Evolutionary conservation across 495 filamentous ascomycete species (phyloP).

Genomic region (Xylaria nigripes): DNA sequence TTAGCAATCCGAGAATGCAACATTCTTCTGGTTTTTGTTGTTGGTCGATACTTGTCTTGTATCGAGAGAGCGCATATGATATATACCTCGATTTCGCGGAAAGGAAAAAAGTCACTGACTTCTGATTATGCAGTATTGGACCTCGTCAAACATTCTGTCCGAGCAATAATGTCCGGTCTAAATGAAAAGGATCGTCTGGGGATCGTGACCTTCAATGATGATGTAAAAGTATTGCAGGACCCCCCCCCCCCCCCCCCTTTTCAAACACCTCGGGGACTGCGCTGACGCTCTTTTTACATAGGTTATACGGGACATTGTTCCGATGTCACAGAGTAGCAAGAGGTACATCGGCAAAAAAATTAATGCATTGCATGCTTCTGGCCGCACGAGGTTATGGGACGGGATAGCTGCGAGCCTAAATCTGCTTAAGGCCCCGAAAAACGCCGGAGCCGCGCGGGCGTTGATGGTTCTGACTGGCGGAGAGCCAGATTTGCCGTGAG

Average conservation of each 20-base stretch:
- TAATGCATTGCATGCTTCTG: constrained; percentile 18
- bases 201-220: constrained; percentile 35
- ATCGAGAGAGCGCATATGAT: not conserved
- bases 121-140: constrained; percentile 26
- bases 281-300: constrained; percentile 12
- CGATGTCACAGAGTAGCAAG: constrained; percentile 31
- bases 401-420: constrained; percentile 31
- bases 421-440: constrained; percentile 19
- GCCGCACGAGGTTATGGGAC: constrained; percentile 36
- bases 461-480: constrained; percentile 43
- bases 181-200: constrained; percentile 35
- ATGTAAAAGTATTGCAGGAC: constrained; percentile 18
- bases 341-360: constrained; percentile 22
- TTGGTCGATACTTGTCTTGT: not conserved
- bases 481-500: constrained; percentile 33
- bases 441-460: constrained; percentile 11
- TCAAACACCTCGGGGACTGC: not conserved
- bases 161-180: constrained; percentile 36
- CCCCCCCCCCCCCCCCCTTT: not conserved
- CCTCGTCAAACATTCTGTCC: constrained; percentile 39
- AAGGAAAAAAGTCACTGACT: not conserved
- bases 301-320: constrained; percentile 30
- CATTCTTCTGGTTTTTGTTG: not conserved
- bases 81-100: not conserved
- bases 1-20: not conserved